These are phyloP conservation scores for Heliamphora pulchella DNA, from an alignment of 179 eudicot species.

Conservation along the genomic window DNA sequence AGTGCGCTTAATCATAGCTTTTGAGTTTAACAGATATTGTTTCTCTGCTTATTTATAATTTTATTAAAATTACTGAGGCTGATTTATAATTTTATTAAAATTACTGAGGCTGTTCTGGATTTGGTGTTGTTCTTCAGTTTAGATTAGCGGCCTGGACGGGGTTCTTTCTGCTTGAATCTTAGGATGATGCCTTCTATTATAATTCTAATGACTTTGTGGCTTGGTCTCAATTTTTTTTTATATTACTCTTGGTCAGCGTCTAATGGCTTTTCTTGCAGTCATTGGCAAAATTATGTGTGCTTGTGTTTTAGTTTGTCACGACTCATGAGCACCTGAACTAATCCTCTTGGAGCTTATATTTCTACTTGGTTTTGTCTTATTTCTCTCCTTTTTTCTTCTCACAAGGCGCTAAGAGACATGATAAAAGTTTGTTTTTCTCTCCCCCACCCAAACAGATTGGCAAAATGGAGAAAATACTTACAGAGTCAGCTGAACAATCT, in stretches of 20 bases:
- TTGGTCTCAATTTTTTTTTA: conserved; percentile 2
- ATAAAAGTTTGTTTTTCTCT: background rate
- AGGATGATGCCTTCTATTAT: background rate
- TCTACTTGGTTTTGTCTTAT: background rate
- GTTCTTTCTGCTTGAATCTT: background rate
- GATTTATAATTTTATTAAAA: background rate
- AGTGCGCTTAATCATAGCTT: background rate
- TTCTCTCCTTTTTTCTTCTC: background rate
- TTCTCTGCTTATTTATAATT: background rate
- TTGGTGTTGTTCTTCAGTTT: conserved; percentile 10
- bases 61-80: no score
- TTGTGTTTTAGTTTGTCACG: background rate
- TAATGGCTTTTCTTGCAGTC: conserved; percentile 7
- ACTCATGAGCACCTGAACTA: background rate
- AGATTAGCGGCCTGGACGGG: background rate
- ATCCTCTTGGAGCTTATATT: background rate
- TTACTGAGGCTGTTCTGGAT: background rate
- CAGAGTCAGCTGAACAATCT: conserved; percentile 20
- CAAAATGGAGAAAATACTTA: conserved; percentile 34
- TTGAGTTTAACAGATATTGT: conserved; percentile 1
- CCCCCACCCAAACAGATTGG: conserved; percentile 24
- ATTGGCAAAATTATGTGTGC: background rate
- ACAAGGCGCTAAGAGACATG: background rate
- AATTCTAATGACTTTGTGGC: background rate
- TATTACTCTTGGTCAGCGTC: no score